Base-by-base conservation (phyloP, 2,329 filamentous ascomycete species). In the Proliferodiscus dingleyae region DNA sequence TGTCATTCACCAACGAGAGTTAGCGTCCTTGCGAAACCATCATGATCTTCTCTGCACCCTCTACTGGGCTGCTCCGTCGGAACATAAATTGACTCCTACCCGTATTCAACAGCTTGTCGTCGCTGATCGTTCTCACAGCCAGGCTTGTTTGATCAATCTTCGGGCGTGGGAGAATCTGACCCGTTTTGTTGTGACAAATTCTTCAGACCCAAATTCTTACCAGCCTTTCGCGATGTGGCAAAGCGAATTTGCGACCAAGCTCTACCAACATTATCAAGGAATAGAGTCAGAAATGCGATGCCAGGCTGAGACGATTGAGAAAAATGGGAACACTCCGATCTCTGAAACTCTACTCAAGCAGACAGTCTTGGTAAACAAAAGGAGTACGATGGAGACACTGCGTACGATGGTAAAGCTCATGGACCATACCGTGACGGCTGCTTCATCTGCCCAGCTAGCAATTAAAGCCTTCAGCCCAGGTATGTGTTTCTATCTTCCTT, bases 41-140 rank as follows among this genome's bases (percentile, higher is more conserved):
- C 81, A 85, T 47, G 81, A 86, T 60, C 72, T 86, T 33, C 68
- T 86, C 3, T 80, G 77, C 52, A 82, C 80, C 1, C 67, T 86
- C 4, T 85, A 78, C 59, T 86, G 80, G 80, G 77, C 75, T 5
- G 71, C 77, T 2, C 80, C 81, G 7, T 59, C 69, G 2, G 71
- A 74, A 2, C 57, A 78, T 39, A 72, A 80, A 6, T 79, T 77
- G 3, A 68, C 68, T 5, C 64, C 75, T 1, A 69, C 72, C 44
- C 66, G 78, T 16, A 72, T 85, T 9, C 76, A 82, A 59, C 71
- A 76, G 43, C 69, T 86, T 2, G 78, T 86, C 3, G 61, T 68
- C 15, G 77, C 80, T 0, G 73, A 70, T 16, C 77, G 67, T 45
- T 83, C 81, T 8, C 82, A 86, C 59, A 82, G 80, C 54, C 78